Percentiles rank a stretch among this genome's conserved stretches.
phyloP scores from a whole-genome alignment of 179 eudicot genomes.

The Amaranthus tricolor region DNA sequence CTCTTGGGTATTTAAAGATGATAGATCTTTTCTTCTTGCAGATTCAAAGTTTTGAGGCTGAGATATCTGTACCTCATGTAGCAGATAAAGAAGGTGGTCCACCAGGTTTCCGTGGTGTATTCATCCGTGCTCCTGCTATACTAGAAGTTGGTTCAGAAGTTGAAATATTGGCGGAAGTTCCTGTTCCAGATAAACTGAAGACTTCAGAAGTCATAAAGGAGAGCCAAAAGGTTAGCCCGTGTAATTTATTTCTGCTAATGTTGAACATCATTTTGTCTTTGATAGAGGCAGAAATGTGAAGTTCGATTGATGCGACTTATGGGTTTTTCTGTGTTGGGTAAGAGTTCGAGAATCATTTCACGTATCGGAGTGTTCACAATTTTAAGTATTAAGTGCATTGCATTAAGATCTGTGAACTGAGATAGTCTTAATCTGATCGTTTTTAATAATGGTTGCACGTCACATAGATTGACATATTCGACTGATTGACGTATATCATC shows the following conservation, averaged over 20 bases:
- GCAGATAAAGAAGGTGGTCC: conserved; percentile 83
- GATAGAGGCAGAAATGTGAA: not conserved
- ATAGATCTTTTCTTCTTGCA: conserved; percentile 15
- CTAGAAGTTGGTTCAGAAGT: conserved; percentile 90
- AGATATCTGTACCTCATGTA: conserved; percentile 62
- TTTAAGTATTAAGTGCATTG: not conserved
- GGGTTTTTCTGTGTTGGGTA: not conserved
- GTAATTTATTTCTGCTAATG: conserved; percentile 6
- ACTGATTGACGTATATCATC: not conserved
- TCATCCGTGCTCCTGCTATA: conserved; percentile 93
- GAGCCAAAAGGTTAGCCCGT: conserved; percentile 55
- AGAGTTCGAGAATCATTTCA: not conserved
- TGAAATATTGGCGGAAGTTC: conserved; percentile 74
- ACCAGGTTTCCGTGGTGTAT: conserved; percentile 72
- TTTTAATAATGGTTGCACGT: not conserved
- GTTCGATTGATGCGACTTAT: not conserved
- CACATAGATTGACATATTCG: not conserved
- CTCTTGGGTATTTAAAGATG: not conserved
- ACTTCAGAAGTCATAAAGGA: conserved; percentile 27
- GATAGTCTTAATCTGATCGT: not conserved
- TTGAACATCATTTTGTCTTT: not conserved
- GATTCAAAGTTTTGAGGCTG: conserved; percentile 96
- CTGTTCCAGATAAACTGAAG: conserved; percentile 36
- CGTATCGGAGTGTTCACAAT: not conserved
- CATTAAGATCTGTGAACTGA: not conserved